Base-by-base conservation (phyloP, 1,284 basidiomycete species). In the Sparassis latifolia region DNA sequence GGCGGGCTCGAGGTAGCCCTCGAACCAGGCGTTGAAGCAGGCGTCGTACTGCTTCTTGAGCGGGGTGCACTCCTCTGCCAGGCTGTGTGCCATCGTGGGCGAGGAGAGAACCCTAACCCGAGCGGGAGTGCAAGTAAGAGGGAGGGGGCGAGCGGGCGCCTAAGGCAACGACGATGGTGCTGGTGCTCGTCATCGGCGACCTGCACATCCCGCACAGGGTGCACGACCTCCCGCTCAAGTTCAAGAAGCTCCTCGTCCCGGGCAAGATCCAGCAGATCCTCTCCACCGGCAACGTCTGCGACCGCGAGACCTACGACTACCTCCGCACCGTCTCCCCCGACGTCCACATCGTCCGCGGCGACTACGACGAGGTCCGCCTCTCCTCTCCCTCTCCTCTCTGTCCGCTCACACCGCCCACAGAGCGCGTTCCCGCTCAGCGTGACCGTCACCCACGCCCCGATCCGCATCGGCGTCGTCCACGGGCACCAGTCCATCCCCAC, bases 241-340 rank as follows among this genome's bases (percentile, higher is more conserved):
- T 99, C 74, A 96, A 96, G 72, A 97, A 98, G 67, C 85, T 99
- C 0, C 78, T 99, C 0, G 93, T 95, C 2, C 85, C 96, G 7
- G 96, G 97, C 37, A 99, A 99, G 73, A 99, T 99, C 40, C 92
- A 96, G 57, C 96, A 99, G 70, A 97, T 99, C 55, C 79, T 99
- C 33, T 97, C 94, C 67, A 99, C 96, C 0, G 97, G 96, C 45
- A 99, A 99, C 66, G 87, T 98, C 10, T 97, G 93, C 67, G 97
- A 99, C 72, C 86, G 89, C 61, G 96, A 97, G 71, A 99, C 96
- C 9, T 93, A 89, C 64, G 96, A 98, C 63, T 99, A 97, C 71
- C 77, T 99, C n/a, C 78, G 92, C 51, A 93, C 91, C n/a, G 89
- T 99, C 28, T 88, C 92, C n/a, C 86, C 89, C 6, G 97, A 98